Percentiles rank a stretch among this genome's conserved stretches.
Evolutionary conservation across 2,329 filamentous ascomycete genomes (phyloP).

Genomic region (Colletotrichum tabaci): DNA sequence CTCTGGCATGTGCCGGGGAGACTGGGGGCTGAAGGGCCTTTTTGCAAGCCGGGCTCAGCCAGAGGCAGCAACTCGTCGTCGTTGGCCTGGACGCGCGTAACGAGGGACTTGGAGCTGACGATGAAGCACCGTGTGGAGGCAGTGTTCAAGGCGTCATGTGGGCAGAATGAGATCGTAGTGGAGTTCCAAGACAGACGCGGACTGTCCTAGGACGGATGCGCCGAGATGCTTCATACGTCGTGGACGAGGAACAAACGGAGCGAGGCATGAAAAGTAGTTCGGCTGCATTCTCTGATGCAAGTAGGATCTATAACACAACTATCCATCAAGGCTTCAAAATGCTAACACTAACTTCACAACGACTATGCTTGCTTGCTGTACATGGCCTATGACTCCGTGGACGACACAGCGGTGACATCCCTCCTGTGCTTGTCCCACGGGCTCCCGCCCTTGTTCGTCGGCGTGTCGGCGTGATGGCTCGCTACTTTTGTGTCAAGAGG

Average conservation of each 20-base stretch:
- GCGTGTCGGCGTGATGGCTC: constrained; percentile 38
- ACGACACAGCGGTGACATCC: constrained; percentile 32
- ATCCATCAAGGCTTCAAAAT: background rate
- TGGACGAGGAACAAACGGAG: constrained; percentile 60
- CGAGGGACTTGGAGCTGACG: constrained; percentile 63
- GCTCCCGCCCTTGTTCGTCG: constrained; percentile 41
- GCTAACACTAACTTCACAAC: background rate
- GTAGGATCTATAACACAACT: background rate
- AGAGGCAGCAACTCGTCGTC: constrained; percentile 79
- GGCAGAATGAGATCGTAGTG: constrained; percentile 62
- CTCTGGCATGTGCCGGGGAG: constrained; percentile 70
- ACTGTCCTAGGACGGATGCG: constrained; percentile 64
- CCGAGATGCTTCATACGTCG: constrained; percentile 53
- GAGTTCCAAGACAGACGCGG: constrained; percentile 58
- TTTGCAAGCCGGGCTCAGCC: constrained; percentile 54
- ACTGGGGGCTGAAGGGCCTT: constrained; percentile 66
- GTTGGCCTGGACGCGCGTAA: constrained; percentile 80
- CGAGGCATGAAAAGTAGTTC: background rate
- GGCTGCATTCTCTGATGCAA: background rate
- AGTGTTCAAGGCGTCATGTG: constrained; percentile 66
- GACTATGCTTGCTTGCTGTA: too few species aligned
- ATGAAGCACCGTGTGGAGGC: constrained; percentile 64
- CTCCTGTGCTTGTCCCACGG: constrained; percentile 40
- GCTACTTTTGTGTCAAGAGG: constrained; percentile 38
- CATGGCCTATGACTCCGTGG: constrained; percentile 4